Evolutionary conservation across 1,139 yeast species (phyloP).

Genomic region (Debaryomyces sp.): DNA sequence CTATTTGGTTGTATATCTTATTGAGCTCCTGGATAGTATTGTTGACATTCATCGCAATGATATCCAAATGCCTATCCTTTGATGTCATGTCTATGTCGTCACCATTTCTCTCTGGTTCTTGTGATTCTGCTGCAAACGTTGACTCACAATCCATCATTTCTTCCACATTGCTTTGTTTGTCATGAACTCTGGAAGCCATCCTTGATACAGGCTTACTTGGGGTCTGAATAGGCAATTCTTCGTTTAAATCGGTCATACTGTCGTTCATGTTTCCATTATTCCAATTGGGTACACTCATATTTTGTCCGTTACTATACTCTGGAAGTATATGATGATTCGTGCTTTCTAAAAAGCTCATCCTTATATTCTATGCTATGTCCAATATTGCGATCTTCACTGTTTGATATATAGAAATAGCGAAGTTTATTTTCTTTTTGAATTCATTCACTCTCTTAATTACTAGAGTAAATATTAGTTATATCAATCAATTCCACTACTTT

Average conservation of each 20-base stretch:
- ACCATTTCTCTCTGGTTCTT: background rate
- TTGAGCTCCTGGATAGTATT: constrained; percentile 38
- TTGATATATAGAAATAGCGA: background rate
- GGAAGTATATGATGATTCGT: constrained; percentile 8
- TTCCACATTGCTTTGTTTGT: background rate
- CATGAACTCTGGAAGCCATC: background rate
- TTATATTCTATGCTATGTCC: background rate
- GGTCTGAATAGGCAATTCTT: constrained; percentile 8
- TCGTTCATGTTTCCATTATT: background rate
- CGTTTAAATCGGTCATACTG: constrained; percentile 4
- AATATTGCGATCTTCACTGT: background rate
- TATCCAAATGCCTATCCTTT: constrained; percentile 23
- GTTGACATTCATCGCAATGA: constrained; percentile 33
- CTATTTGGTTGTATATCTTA: constrained; percentile 38
- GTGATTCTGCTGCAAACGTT: constrained; percentile 7
- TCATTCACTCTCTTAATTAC: background rate
- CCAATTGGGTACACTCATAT: background rate
- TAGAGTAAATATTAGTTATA: background rate
- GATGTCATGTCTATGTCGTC: background rate
- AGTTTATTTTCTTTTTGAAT: background rate
- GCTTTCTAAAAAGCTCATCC: constrained; percentile 16
- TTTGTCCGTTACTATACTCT: constrained; percentile 1
- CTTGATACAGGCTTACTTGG: constrained; percentile 5
- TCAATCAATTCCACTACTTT: background rate
- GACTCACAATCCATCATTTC: constrained; percentile 11